Evolutionary conservation across 805 yeast genomes (phyloP).

Genomic region (Cyberlindnera misumaiensis): DNA sequence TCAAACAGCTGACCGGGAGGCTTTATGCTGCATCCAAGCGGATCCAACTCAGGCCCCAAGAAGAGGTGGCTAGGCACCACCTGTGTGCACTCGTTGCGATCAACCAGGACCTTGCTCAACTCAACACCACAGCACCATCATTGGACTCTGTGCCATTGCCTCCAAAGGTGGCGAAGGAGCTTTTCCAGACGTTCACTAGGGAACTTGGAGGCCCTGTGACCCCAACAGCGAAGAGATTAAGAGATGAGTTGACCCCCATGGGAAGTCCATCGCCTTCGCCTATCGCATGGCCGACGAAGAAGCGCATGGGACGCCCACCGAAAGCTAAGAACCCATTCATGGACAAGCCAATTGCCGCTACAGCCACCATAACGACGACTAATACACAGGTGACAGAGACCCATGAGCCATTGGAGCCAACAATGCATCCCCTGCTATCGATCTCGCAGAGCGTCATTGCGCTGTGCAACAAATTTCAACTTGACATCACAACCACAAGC

Average conservation of each 20-base stretch:
- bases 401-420: not conserved
- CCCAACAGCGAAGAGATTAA: not conserved
- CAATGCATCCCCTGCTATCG: slow-evolving; percentile 16
- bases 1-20: slow-evolving; percentile 26
- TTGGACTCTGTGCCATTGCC: slow-evolving; percentile 54
- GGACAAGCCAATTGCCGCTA: not conserved
- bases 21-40: slow-evolving; percentile 43
- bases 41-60: slow-evolving; percentile 40
- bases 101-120: slow-evolving; percentile 37
- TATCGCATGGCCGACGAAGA: not conserved
- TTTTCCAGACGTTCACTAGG: slow-evolving; percentile 16
- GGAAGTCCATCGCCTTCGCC: slow-evolving; percentile 14
- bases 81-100: slow-evolving; percentile 59
- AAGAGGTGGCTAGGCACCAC: slow-evolving; percentile 63
- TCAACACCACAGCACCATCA: slow-evolving; percentile 43
- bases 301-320: slow-evolving; percentile 16
- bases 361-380: not conserved
- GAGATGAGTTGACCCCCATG: slow-evolving; percentile 4
- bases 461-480: slow-evolving; percentile 57
- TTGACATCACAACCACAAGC: slow-evolving; percentile 47
- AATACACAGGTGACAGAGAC: not conserved
- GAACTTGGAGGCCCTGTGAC: slow-evolving; percentile 3
- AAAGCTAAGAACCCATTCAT: slow-evolving; percentile 14
- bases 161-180: slow-evolving; percentile 30
- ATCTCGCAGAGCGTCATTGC: slow-evolving; percentile 37